A percentile compares a stretch with the other conserved stretches of the same genome.
These are phyloP conservation scores for Phanerochaete carnosa DNA, from an alignment of 768 basidiomycete species.

Conservation along the genomic window DNA sequence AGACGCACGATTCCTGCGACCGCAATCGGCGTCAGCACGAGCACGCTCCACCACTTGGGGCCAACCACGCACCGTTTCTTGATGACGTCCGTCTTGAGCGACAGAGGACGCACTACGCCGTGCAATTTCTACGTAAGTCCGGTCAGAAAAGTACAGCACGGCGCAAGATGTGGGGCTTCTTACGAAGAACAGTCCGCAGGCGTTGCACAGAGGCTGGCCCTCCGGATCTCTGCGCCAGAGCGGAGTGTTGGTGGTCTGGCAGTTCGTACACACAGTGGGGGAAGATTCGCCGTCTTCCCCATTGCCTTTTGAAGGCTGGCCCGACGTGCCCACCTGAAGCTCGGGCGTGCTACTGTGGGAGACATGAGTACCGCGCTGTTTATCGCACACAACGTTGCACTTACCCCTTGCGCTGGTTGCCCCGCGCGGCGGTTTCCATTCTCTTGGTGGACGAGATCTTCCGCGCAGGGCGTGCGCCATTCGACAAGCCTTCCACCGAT, in stretches of 20 bases:
- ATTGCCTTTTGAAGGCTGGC: constrained; percentile 28
- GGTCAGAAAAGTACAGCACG: constrained; percentile 1
- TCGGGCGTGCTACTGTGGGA: constrained; percentile 63
- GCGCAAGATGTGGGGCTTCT: constrained; percentile 24
- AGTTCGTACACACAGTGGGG: constrained; percentile 90
- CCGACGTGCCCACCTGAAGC: constrained; percentile 30
- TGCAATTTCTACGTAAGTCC: constrained; percentile 74
- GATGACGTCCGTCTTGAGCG: constrained; percentile 95
- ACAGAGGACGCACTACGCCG: constrained; percentile 90
- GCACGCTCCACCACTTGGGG: background rate
- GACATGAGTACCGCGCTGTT: background rate
- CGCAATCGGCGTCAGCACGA: constrained; percentile 5
- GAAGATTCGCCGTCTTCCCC: constrained; percentile 68
- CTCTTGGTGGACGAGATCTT: constrained; percentile 70
- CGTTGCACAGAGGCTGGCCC: constrained; percentile 89
- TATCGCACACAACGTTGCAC: constrained; percentile 7
- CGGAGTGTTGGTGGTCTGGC: constrained; percentile 93
- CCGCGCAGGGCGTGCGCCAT: constrained; percentile 35
- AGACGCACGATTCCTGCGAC: constrained; percentile 72
- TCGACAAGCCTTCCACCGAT: constrained; percentile 47
- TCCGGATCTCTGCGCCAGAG: constrained; percentile 92
- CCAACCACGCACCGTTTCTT: constrained; percentile 73
- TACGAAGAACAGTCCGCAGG: constrained; percentile 91
- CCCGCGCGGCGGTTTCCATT: constrained; percentile 44
- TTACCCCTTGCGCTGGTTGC: constrained; percentile 45